Evolutionary conservation across 495 filamentous ascomycete genomes (phyloP), one percentile per base, ranked within the genome.

Genomic region (Ramalina intermedia): DNA sequence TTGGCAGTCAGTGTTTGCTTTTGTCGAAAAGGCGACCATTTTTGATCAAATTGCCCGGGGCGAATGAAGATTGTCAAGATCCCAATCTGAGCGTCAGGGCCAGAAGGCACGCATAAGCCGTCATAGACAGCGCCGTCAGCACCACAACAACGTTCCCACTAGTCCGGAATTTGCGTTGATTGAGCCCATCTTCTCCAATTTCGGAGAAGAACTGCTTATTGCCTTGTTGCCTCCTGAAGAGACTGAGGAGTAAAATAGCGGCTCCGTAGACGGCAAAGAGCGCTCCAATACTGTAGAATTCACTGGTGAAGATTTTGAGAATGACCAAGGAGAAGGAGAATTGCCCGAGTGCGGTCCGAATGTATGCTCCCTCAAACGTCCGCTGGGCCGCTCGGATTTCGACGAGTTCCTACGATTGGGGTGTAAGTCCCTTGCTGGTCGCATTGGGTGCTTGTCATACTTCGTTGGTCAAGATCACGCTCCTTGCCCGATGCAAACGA

Each of bases 321-420:
- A 98, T 83, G 50, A 98, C 79, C 38, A 98, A 80, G 39, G 90
- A 79, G 60, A 98, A 96, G 44, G 81, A 86, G 74, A 96, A 96
- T 63, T 96, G 89, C 3, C 81, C 82, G 29, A 96, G 79, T 0
- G 90, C 86, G 0, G 91, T 98, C 45, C 91, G 87, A 52, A 94
- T 79, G 66, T 98, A 98, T 29, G 91, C 93, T 1, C 91, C 91
- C 69, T 96, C 91, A 55, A 96, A 98, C 14, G 91, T 98, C 16
- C 91, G 76, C 63, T 98, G 91, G 4, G 89, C 84, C 0, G 90
- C 90, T 49, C 90, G 86, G 56, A 96, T 83, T 61, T 96, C 90
- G 46, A 94, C 84, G 11, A 98, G 77, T 61, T 98, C 91, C 44
- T 47, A 23, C 23, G 4, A 9, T 8, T 36, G 24, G 18, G 9